Evolutionary conservation across 2,329 filamentous ascomycete genomes (phyloP).

Genomic region (Xylaria arbuscula): DNA sequence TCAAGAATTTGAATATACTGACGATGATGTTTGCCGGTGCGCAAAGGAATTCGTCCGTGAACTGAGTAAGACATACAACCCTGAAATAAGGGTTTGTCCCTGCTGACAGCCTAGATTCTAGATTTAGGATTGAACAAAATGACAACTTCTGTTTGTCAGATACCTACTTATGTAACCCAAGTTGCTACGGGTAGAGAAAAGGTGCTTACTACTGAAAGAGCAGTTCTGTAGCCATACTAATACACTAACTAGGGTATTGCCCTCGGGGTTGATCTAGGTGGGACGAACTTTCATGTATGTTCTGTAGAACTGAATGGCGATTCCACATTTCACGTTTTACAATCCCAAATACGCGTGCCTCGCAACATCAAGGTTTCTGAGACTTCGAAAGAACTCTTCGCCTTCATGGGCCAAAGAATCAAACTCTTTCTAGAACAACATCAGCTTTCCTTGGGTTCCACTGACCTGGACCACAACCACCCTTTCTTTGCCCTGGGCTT

Average conservation of each 20-base stretch:
- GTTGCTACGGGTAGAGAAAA: conserved; percentile 9
- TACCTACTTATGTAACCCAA: conserved; percentile 14
- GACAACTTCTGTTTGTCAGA: conserved; percentile 10
- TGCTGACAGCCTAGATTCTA: neutral
- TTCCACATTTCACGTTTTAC: conserved; percentile 3
- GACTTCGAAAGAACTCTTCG: conserved; percentile 1
- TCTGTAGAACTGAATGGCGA: conserved; percentile 11
- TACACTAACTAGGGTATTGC: conserved; percentile 1
- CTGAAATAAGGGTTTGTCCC: neutral
- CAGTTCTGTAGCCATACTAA: neutral
- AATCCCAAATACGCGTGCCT: conserved; percentile 7
- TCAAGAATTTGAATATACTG: conserved; percentile 2
- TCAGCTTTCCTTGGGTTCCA: neutral
- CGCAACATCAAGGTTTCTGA: conserved; percentile 4
- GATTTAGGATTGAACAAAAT: neutral
- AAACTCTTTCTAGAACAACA: conserved; percentile 7
- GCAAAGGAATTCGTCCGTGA: conserved; percentile 1
- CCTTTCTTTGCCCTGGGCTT: conserved; percentile 5
- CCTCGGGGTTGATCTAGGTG: conserved; percentile 14
- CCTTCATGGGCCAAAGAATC: conserved; percentile 6
- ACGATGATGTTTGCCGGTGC: conserved; percentile 12
- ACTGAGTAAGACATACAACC: neutral
- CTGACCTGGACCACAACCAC: conserved; percentile 1
- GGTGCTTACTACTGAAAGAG: neutral
- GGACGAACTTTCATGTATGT: conserved; percentile 10